phyloP scores from a whole-genome alignment of 352 stramenopile genomes.

The Phytopythium ostracodes region DNA sequence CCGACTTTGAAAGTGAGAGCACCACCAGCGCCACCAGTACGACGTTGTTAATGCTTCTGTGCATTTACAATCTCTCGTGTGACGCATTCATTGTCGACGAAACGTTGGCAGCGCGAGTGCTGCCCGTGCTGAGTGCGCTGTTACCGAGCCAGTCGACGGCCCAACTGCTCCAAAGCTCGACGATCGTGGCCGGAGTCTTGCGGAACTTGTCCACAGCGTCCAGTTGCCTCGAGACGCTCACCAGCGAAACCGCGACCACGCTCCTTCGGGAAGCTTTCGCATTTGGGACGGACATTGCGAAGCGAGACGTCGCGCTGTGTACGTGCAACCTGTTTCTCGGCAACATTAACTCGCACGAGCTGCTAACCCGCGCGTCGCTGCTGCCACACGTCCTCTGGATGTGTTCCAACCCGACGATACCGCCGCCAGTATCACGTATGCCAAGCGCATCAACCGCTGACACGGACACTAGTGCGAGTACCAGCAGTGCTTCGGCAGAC shows the following conservation, averaged over 20 bases:
- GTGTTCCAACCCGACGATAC: neutral
- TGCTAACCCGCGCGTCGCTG: constrained; percentile 36
- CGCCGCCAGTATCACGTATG: neutral
- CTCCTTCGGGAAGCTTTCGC: constrained; percentile 49
- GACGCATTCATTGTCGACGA: constrained; percentile 25
- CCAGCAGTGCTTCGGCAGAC: neutral
- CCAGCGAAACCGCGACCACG: constrained; percentile 32
- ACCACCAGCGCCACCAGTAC: constrained; percentile 4
- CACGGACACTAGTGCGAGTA: neutral
- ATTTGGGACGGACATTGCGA: constrained; percentile 26
- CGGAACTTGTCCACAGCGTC: constrained; percentile 47
- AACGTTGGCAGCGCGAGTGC: constrained; percentile 2
- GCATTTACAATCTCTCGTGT: constrained; percentile 61
- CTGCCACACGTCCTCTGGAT: constrained; percentile 59
- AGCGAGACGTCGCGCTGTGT: constrained; percentile 49
- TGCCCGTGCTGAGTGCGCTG: constrained; percentile 19
- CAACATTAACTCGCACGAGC: constrained; percentile 48
- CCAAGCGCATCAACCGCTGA: neutral
- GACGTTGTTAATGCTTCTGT: constrained; percentile 41
- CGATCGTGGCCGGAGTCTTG: constrained; percentile 38
- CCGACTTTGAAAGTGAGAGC: neutral
- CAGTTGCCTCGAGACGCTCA: constrained; percentile 33
- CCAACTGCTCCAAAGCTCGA: constrained; percentile 11
- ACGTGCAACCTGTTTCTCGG: constrained; percentile 69
- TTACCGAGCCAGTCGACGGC: constrained; percentile 7